Evolutionary conservation across 2,329 filamentous ascomycete genomes (phyloP).

Genomic region (Stemphylium beticola): DNA sequence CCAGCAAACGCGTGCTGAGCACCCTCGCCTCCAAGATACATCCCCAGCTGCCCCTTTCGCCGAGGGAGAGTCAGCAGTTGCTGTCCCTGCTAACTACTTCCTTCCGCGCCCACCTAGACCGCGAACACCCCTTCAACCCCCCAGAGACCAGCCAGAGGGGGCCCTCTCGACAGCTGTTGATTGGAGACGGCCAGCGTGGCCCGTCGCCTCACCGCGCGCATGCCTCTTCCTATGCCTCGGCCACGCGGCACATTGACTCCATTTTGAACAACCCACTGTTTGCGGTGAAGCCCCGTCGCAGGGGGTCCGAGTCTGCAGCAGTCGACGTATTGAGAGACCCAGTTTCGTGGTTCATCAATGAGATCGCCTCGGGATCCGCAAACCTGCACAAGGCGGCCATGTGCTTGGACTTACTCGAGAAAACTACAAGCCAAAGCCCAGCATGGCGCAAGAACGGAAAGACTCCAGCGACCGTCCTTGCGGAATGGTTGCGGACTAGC

Average conservation of each 20-base stretch:
- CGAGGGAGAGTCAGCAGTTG: slow-evolving; percentile 64
- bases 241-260: slow-evolving; percentile 57
- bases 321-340: slow-evolving; percentile 45
- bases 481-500: slow-evolving; percentile 41
- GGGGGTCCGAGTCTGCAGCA: slow-evolving; percentile 34
- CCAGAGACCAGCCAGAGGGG: slow-evolving; percentile 12
- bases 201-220: slow-evolving; percentile 17
- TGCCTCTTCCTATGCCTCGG: slow-evolving; percentile 46
- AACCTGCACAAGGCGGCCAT: slow-evolving; percentile 47
- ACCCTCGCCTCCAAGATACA: slow-evolving; percentile 61
- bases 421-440: slow-evolving; percentile 8
- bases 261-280: slow-evolving; percentile 61
- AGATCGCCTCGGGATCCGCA: slow-evolving; percentile 48
- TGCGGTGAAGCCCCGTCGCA: slow-evolving; percentile 36
- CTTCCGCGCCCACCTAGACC: slow-evolving; percentile 68
- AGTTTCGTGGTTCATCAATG: slow-evolving; percentile 49
- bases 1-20: slow-evolving; percentile 45
- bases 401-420: slow-evolving; percentile 46
- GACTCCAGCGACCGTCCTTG: slow-evolving; percentile 28
- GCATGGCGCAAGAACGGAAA: slow-evolving; percentile 11
- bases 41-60: slow-evolving; percentile 59
- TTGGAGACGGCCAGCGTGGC: slow-evolving; percentile 11
- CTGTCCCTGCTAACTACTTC: slow-evolving; percentile 66
- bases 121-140: slow-evolving; percentile 55
- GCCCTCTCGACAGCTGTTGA: slow-evolving; percentile 3